phyloP scores from a whole-genome alignment of 2,329 filamentous ascomycete species.

The Colletotrichum orbiculare region DNA sequence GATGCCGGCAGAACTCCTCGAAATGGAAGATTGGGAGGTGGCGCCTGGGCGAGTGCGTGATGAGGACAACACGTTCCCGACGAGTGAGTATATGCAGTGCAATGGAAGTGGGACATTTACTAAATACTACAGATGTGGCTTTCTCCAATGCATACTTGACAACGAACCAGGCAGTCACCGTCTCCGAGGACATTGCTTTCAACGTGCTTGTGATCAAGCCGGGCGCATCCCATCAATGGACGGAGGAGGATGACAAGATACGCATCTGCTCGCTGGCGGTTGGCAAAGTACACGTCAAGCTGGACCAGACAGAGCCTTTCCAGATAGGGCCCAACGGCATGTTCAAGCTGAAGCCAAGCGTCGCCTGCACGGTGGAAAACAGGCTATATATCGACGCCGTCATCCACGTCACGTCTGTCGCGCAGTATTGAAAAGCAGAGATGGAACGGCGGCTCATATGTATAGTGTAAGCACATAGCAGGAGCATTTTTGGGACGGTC shows the following conservation, averaged over 20 bases:
- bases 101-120: background rate
- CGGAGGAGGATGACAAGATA: constrained; percentile 43
- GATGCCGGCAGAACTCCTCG: constrained; percentile 34
- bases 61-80: constrained; percentile 37
- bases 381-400: constrained; percentile 56
- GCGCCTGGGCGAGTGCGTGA: constrained; percentile 54
- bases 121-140: constrained; percentile 49
- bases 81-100: constrained; percentile 47
- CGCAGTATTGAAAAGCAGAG: background rate
- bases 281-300: constrained; percentile 55
- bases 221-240: constrained; percentile 48
- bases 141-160: constrained; percentile 57
- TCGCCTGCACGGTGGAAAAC: constrained; percentile 54
- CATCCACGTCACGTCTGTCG: constrained; percentile 53
- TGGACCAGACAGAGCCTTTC: constrained; percentile 49
- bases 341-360: constrained; percentile 54
- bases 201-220: constrained; percentile 55
- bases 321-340: constrained; percentile 56
- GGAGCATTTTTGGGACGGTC: too few relatives aligned
- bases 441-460: background rate
- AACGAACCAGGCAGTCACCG: constrained; percentile 47
- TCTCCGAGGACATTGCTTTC: constrained; percentile 52
- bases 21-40: constrained; percentile 59
- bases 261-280: constrained; percentile 53
- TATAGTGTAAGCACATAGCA: too few relatives aligned